Conservation (phyloP, 768 basidiomycete genomes). For the Macrocybe gigantea region DNA sequence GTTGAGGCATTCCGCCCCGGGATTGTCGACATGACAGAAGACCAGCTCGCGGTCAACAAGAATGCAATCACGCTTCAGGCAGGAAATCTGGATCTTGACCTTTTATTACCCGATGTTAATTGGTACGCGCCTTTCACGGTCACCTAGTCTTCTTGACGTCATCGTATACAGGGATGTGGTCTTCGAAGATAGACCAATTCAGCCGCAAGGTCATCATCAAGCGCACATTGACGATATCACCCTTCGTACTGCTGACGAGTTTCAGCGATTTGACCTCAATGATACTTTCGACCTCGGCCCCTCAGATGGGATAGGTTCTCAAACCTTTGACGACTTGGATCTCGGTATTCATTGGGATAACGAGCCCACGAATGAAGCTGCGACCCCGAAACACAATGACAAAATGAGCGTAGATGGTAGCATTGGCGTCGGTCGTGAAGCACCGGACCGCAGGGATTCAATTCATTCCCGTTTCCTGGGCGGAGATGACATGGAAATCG, state of each 20-base stretch:
- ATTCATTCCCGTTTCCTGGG: constrained; percentile 59
- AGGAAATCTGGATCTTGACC: constrained; percentile 72
- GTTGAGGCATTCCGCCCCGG: constrained; percentile 88
- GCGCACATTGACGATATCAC: constrained; percentile 87
- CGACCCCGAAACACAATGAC: constrained; percentile 36
- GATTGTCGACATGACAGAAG: constrained; percentile 93
- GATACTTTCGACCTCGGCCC: constrained; percentile 79
- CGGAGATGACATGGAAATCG: constrained; percentile 36
- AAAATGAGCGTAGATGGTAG: constrained; percentile 53
- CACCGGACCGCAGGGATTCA: constrained; percentile 46
- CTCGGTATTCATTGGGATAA: constrained; percentile 77
- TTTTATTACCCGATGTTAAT: constrained; percentile 73
- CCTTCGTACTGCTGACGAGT: constrained; percentile 70
- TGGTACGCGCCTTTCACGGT: constrained; percentile 41
- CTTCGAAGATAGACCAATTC: constrained; percentile 63
- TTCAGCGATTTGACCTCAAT: constrained; percentile 57
- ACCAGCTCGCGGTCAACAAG: constrained; percentile 81
- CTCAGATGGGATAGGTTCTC: constrained; percentile 79
- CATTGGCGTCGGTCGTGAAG: constrained; percentile 76
- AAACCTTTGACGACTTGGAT: constrained; percentile 69
- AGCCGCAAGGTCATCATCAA: constrained; percentile 71
- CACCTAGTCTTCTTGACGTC: constrained; percentile 6
- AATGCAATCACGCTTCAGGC: constrained; percentile 85
- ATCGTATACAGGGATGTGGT: constrained; percentile 61
- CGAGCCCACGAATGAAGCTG: constrained; percentile 34